Evolutionary conservation across 2,329 filamentous ascomycete genomes (phyloP).

Genomic region (Septoria petroselini): DNA sequence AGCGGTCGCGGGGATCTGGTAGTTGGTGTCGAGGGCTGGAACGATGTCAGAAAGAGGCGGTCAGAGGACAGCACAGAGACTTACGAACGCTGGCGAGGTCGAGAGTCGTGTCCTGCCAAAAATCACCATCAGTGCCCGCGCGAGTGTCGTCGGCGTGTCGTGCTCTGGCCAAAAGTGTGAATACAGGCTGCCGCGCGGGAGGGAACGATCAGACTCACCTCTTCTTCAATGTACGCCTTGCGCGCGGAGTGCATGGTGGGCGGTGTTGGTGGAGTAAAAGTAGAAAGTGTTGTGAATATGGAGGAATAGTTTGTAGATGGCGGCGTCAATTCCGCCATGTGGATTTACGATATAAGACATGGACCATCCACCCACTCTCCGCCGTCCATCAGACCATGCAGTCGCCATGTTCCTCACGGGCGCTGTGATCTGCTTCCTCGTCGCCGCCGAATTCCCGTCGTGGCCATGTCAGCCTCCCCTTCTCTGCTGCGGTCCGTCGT

Average conservation of each 20-base stretch:
- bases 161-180: conserved; percentile 29
- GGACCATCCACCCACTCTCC: background rate
- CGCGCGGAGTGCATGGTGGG: conserved; percentile 67
- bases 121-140: conserved; percentile 29
- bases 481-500: conserved; percentile 23
- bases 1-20: conserved; percentile 67
- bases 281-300: too few species aligned
- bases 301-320: too few species aligned
- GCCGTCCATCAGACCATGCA: background rate
- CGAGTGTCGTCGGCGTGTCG: conserved; percentile 10
- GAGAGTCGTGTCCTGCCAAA: conserved; percentile 55
- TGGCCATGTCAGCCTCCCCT: conserved; percentile 32
- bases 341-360: too few species aligned
- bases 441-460: conserved; percentile 20
- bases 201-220: conserved; percentile 52
- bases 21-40: conserved; percentile 72
- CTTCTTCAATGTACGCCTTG: conserved; percentile 91
- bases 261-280: too few species aligned
- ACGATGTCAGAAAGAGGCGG: conserved; percentile 7
- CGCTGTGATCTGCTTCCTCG: conserved; percentile 23
- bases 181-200: conserved; percentile 29
- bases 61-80: conserved; percentile 35
- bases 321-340: too few species aligned
- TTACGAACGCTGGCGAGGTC: conserved; percentile 62
- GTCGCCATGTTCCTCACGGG: conserved; percentile 23